Evolutionary conservation across 768 basidiomycete genomes (phyloP).

Genomic region (Kondoa subrosea): DNA sequence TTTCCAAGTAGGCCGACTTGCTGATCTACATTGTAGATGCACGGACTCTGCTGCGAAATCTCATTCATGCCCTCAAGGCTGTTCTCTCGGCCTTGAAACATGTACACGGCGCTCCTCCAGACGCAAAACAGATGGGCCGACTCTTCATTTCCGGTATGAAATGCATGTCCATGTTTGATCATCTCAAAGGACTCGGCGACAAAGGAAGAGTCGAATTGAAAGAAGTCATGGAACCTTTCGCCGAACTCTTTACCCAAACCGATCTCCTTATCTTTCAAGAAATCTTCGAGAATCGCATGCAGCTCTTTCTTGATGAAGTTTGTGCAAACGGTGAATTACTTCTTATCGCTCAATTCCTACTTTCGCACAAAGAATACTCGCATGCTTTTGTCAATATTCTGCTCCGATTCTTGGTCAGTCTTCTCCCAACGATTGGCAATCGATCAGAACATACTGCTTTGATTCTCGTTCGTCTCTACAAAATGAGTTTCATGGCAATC

Average conservation of each 20-base stretch:
- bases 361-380: conserved; percentile 56
- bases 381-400: conserved; percentile 74
- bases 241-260: conserved; percentile 31
- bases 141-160: conserved; percentile 71
- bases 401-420: conserved; percentile 64
- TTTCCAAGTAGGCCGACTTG: background rate
- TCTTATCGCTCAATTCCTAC: conserved; percentile 66
- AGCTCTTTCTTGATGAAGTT: conserved; percentile 61
- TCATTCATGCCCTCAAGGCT: conserved; percentile 72
- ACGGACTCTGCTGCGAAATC: conserved; percentile 65
- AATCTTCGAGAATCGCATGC: conserved; percentile 43
- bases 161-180: conserved; percentile 68
- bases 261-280: conserved; percentile 29
- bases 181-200: conserved; percentile 37
- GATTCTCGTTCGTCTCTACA: conserved; percentile 77
- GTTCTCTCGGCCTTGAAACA: conserved; percentile 61
- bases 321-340: conserved; percentile 54
- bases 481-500: conserved; percentile 83
- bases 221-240: conserved; percentile 69
- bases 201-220: conserved; percentile 42
- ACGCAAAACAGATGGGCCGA: conserved; percentile 69
- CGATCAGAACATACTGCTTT: conserved; percentile 60
- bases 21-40: conserved; percentile 44
- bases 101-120: conserved; percentile 57
- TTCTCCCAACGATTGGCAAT: conserved; percentile 57